Evolutionary conservation across 2,329 filamentous ascomycete species (phyloP).

Genomic region (Colletotrichum lini): DNA sequence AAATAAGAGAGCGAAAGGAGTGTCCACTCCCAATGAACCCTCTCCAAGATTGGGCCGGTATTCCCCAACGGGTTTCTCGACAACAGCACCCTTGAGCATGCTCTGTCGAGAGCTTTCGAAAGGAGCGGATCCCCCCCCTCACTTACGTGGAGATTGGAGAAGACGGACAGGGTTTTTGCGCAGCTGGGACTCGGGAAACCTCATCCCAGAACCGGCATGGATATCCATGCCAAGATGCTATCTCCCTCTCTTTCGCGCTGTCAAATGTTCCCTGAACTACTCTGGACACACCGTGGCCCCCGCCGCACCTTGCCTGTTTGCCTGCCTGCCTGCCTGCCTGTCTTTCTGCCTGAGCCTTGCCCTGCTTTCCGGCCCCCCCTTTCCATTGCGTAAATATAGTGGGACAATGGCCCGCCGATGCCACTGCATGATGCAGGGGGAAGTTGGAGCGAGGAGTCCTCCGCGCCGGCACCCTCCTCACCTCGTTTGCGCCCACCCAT

Average conservation of each 20-base stretch:
- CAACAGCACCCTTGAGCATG: slow-evolving; percentile 7
- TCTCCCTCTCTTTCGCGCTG: not conserved
- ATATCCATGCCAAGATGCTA: slow-evolving; percentile 32
- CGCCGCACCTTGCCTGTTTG: not conserved
- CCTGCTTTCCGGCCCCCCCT: not conserved
- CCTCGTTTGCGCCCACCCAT: slow-evolving; percentile 20
- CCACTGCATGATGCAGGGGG: slow-evolving; percentile 42
- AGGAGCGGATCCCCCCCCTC: not conserved
- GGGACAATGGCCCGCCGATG: slow-evolving; percentile 34
- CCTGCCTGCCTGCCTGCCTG: not conserved
- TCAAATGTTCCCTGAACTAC: slow-evolving; percentile 3
- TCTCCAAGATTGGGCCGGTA: slow-evolving; percentile 10
- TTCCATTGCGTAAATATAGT: slow-evolving; percentile 37
- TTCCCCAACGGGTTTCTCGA: slow-evolving; percentile 2
- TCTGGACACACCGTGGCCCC: no score
- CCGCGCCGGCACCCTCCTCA: slow-evolving; percentile 9
- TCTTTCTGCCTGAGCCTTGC: not conserved
- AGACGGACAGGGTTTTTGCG: slow-evolving; percentile 13
- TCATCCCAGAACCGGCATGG: slow-evolving; percentile 32
- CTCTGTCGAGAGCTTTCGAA: not conserved
- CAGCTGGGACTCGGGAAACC: not conserved
- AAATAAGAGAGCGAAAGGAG: not conserved
- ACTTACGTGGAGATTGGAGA: slow-evolving; percentile 33
- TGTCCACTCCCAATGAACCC: slow-evolving; percentile 23
- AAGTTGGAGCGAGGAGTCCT: slow-evolving; percentile 18